Evolutionary conservation across 75 land plant species (phyloP).

Genomic region (Larix kaempferi): DNA sequence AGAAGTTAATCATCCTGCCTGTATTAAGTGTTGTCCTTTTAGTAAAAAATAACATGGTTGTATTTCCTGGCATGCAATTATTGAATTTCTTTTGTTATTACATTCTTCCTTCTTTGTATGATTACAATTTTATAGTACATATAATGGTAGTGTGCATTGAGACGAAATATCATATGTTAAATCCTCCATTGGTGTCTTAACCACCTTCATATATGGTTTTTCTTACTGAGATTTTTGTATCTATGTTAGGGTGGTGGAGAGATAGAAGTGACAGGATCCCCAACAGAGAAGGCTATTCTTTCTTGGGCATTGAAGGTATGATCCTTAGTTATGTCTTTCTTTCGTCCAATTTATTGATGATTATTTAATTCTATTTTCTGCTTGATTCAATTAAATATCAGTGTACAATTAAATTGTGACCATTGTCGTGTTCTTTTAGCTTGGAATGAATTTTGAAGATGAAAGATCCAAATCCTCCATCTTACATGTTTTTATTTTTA

Average conservation of each 20-base stretch:
- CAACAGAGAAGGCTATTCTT: constrained; percentile 97
- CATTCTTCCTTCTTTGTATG: no score
- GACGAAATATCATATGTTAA: no score
- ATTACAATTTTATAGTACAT: background rate
- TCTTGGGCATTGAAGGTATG: constrained; percentile 85
- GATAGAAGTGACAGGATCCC: constrained; percentile 82
- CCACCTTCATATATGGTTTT: no score
- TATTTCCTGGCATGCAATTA: background rate
- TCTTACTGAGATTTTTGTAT: background rate
- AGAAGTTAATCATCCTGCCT: background rate
- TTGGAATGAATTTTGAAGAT: constrained; percentile 80
- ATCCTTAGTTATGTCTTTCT: no score
- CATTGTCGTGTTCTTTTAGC: constrained; percentile 22
- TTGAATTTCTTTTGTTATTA: background rate
- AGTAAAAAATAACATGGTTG: background rate
- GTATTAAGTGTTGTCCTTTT: background rate
- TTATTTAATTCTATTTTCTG: no score
- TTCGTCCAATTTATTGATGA: no score
- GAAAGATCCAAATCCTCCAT: constrained; percentile 38
- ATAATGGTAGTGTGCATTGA: background rate
- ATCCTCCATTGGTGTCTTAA: no score
- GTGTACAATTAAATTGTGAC: no score
- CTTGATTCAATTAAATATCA: no score
- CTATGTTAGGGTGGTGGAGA: constrained; percentile 45
- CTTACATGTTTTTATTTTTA: constrained; percentile 80